These are phyloP conservation scores for Pseudocercospora pini-densiflorae DNA, from an alignment of 2,329 filamentous ascomycete genomes.

Conservation along the genomic window DNA sequence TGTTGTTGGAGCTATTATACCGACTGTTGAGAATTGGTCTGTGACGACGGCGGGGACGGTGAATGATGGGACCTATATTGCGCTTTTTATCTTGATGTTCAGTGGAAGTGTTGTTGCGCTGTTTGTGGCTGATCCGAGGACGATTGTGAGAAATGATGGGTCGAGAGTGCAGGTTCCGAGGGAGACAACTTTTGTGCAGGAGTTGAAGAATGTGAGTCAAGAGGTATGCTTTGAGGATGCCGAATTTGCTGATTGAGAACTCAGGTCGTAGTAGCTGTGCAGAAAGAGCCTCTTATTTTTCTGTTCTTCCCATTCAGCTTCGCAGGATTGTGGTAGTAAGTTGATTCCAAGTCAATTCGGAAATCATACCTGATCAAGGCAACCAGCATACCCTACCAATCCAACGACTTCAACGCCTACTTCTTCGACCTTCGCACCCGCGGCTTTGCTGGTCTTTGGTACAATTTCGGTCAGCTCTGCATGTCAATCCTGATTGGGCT, in stretches of 20 bases:
- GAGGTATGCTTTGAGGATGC: background rate
- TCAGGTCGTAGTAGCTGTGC: constrained; percentile 6
- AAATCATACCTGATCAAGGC: background rate
- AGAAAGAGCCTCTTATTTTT: constrained; percentile 6
- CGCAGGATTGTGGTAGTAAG: constrained; percentile 9
- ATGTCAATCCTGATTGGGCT: constrained; percentile 2
- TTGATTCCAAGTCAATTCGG: background rate
- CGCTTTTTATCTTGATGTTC: constrained; percentile 3
- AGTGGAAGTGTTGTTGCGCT: constrained; percentile 1
- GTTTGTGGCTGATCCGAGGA: background rate
- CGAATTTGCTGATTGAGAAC: background rate
- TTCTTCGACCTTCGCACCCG: constrained; percentile 8
- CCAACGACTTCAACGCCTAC: constrained; percentile 13
- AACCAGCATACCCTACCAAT: constrained; percentile 7
- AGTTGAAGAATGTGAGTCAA: constrained; percentile 10
- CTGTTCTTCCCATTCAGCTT: constrained; percentile 10
- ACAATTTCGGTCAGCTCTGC: constrained; percentile 4
- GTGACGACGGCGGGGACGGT: background rate
- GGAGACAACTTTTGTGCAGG: constrained; percentile 5
- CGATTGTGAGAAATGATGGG: constrained; percentile 3
- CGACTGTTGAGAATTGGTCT: constrained; percentile 6
- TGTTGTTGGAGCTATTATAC: constrained; percentile 4
- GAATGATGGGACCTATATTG: constrained; percentile 9
- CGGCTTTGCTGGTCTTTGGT: constrained; percentile 6
- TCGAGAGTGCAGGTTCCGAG: background rate